Conservation (phyloP, 2,329 filamentous ascomycete genomes). For the Sporothrix brunneoviolacea region DNA sequence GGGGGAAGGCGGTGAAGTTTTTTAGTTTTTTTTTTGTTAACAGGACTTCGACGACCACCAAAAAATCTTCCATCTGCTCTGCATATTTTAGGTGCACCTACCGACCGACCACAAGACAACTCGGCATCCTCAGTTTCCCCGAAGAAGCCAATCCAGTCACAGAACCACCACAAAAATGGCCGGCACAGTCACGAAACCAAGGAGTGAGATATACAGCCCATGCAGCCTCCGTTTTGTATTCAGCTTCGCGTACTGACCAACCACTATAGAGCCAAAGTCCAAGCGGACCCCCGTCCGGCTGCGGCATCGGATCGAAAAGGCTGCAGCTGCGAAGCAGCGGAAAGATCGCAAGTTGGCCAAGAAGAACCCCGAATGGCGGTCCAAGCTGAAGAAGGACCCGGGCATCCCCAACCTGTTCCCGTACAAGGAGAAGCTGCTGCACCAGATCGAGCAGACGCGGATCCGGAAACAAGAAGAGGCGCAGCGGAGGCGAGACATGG, state of each 20-base stretch:
- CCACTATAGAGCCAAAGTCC: slow-evolving; percentile 72
- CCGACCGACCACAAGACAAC: too few species aligned
- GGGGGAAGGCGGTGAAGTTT: slow-evolving; percentile 20
- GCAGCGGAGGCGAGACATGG: slow-evolving; percentile 62
- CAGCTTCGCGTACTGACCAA: slow-evolving; percentile 5
- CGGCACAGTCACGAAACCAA: slow-evolving; percentile 48
- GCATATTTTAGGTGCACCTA: too few species aligned
- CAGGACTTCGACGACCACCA: background rate
- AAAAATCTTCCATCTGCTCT: slow-evolving; percentile 12
- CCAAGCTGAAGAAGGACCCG: slow-evolving; percentile 92
- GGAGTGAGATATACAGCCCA: slow-evolving; percentile 34
- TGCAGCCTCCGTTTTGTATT: background rate
- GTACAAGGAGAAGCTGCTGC: slow-evolving; percentile 90
- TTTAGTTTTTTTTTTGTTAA: slow-evolving; percentile 17
- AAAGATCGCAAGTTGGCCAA: slow-evolving; percentile 86
- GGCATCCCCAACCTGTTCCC: slow-evolving; percentile 97
- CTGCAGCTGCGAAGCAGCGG: slow-evolving; percentile 79
- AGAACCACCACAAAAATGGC: slow-evolving; percentile 35
- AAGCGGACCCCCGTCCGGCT: slow-evolving; percentile 87
- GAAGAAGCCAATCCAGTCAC: background rate
- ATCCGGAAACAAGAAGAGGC: slow-evolving; percentile 74
- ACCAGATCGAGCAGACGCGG: slow-evolving; percentile 88
- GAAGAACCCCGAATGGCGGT: slow-evolving; percentile 96
- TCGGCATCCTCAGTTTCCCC: background rate
- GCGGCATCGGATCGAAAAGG: slow-evolving; percentile 93